Conservation (phyloP, 805 yeast genomes). For the Maudiozyma bulderi region DNA sequence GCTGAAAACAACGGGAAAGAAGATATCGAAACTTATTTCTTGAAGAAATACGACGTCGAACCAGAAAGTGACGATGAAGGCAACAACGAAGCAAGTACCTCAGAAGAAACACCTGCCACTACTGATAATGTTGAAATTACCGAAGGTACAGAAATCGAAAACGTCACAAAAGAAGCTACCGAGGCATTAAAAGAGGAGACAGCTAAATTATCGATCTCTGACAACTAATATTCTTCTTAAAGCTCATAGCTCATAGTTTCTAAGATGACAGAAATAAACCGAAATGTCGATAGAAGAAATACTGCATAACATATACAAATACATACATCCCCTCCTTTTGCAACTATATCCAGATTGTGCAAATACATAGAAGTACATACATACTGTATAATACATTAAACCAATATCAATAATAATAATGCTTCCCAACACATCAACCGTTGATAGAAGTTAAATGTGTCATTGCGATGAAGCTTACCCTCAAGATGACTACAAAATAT, state of each 20-base stretch:
- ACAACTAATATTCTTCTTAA: neutral
- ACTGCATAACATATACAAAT: neutral
- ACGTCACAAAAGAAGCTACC: slow-evolving; percentile 39
- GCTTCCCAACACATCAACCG: neutral
- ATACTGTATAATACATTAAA: neutral
- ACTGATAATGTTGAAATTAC: slow-evolving; percentile 31
- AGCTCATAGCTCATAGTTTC: neutral
- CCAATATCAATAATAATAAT: neutral
- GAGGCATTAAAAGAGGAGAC: slow-evolving; percentile 30
- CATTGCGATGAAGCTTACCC: neutral
- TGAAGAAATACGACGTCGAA: slow-evolving; percentile 62
- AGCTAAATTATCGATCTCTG: slow-evolving; percentile 10
- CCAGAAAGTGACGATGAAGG: slow-evolving; percentile 46
- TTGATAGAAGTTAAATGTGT: neutral
- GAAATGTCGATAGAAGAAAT: neutral
- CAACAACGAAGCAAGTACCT: slow-evolving; percentile 24
- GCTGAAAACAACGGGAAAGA: slow-evolving; percentile 74
- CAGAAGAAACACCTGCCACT: slow-evolving; percentile 24
- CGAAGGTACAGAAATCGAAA: slow-evolving; percentile 44
- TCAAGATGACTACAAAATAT: neutral
- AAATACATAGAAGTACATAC: neutral
- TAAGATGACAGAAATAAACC: neutral
- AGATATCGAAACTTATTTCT: slow-evolving; percentile 68
- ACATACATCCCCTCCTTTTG: neutral
- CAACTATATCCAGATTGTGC: neutral